These are phyloP conservation scores for Myxozyma monticola DNA, from an alignment of 805 yeast species.

Conservation along the genomic window DNA sequence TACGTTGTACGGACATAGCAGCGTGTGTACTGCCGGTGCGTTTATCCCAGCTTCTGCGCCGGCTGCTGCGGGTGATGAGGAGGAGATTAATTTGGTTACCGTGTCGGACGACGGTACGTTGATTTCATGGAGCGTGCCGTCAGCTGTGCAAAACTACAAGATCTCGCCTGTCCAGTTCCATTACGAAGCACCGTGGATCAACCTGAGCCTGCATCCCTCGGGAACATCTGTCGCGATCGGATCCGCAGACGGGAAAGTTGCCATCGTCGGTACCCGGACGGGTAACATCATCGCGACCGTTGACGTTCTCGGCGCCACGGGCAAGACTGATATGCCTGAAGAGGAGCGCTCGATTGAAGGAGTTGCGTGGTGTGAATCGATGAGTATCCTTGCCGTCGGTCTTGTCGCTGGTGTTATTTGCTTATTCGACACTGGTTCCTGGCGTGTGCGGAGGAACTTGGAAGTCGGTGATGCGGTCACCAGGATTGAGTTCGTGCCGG, in stretches of 20 bases:
- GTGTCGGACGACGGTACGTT: conserved; percentile 83
- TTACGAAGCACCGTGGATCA: conserved; percentile 89
- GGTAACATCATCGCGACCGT: conserved; percentile 71
- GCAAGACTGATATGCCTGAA: conserved; percentile 49
- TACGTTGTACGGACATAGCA: conserved; percentile 58
- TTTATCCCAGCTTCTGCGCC: conserved; percentile 62
- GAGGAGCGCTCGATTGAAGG: conserved; percentile 64
- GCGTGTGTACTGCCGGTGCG: conserved; percentile 76
- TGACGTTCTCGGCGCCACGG: conserved; percentile 50
- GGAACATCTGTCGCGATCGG: conserved; percentile 70
- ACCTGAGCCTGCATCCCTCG: conserved; percentile 54
- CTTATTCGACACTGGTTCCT: conserved; percentile 76
- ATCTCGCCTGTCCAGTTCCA: conserved; percentile 65
- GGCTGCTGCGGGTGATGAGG: conserved; percentile 22
- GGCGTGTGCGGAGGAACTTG: conserved; percentile 78
- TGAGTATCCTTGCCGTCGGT: conserved; percentile 78
- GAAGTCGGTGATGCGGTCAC: conserved; percentile 82
- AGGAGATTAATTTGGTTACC: conserved; percentile 60
- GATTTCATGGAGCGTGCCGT: conserved; percentile 86
- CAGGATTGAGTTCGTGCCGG: conserved; percentile 58
- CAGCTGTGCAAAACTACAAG: conserved; percentile 68
- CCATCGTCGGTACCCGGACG: conserved; percentile 69
- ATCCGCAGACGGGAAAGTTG: conserved; percentile 81
- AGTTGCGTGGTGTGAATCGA: conserved; percentile 69
- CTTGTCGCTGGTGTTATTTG: conserved; percentile 84